Base-by-base conservation (phyloP, 2,329 filamentous ascomycete genomes). In the Fusarium redolens region DNA sequence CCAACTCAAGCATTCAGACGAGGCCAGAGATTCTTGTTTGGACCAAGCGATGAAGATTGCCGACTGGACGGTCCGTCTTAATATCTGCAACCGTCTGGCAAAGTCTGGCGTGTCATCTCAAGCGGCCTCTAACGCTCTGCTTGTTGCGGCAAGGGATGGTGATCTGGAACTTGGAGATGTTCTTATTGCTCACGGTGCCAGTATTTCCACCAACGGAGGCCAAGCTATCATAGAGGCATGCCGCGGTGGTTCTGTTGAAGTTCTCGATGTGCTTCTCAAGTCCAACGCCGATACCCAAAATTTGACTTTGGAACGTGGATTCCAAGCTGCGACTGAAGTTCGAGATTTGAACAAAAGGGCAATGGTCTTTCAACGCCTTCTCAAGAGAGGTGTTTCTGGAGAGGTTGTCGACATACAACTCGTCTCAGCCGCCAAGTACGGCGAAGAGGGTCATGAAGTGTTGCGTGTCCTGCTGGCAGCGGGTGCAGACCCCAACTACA, bases 191-290 rank as follows among this genome's bases (percentile, higher is more conserved):
- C 82, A 88, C 51, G 88, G 88, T 2, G 88, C 86, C 2, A 86
- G 81, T 48, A 83, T 87, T 5, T 84, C 87, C 5, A 84, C 85
- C 48, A 85, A 85, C 14, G 84, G 86, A 31, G 87, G 88, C 9
- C 85, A 88, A 61, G 86, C 87, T 5, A 82, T 90, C 13, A 81
- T 90, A 2, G 85, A 88, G 69, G 87, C 88, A 1, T 89, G 87
- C 37, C 83, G 85, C 4, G 84, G 85, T 0, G 88, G 88, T 0
- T 84, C 85, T 1, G 78, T 83, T 0, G 84, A 85, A 7, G 85
- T 90, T 9, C 75, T 90, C 6, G 78, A 82, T 41, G 85, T 90
- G 77, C 79, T 90, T 2, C 78, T 90, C 1, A 82, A 80, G 30
- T 82, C 84, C 3, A 82, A 83, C 30, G 78, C 75, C 0, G 75